Evolutionary conservation across 2,329 filamentous ascomycete genomes (phyloP).

Genomic region (Calonectria montana): DNA sequence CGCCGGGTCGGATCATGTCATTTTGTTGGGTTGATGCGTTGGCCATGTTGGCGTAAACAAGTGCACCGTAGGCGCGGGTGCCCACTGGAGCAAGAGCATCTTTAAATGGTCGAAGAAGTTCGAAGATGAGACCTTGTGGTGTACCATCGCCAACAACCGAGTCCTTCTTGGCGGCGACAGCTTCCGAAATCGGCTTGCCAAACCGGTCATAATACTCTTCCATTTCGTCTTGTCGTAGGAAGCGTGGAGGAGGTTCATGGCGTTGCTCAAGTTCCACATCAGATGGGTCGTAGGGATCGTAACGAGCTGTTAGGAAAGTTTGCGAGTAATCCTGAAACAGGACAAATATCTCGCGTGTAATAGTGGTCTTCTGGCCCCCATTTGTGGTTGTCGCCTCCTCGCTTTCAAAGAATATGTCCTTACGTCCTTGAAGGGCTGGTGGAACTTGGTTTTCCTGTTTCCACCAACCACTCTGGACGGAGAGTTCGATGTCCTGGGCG

Average conservation of each 20-base stretch:
- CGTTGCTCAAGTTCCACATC: constrained; percentile 84
- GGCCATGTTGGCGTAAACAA: constrained; percentile 94
- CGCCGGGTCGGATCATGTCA: constrained; percentile 93
- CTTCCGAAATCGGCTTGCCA: constrained; percentile 80
- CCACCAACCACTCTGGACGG: constrained; percentile 85
- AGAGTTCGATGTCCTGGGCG: constrained; percentile 87
- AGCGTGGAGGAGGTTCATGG: constrained; percentile 84
- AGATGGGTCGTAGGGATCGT: constrained; percentile 78
- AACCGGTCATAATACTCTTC: constrained; percentile 86
- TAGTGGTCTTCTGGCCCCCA: constrained; percentile 74
- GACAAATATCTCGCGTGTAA: constrained; percentile 87
- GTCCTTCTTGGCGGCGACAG: constrained; percentile 78
- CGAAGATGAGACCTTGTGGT: constrained; percentile 79
- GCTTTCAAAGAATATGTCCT: constrained; percentile 84
- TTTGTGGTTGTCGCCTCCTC: constrained; percentile 80
- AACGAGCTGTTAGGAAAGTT: constrained; percentile 85
- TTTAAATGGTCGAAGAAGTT: constrained; percentile 79
- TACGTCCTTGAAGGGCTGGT: constrained; percentile 82
- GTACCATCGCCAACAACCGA: constrained; percentile 86
- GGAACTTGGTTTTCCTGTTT: constrained; percentile 82
- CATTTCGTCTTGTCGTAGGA: constrained; percentile 90
- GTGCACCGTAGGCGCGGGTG: constrained; percentile 88
- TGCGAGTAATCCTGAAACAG: constrained; percentile 97
- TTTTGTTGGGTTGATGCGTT: constrained; percentile 91
- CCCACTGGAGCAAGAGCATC: constrained; percentile 86